Percentiles rank a stretch among this genome's conserved stretches.
Evolutionary conservation across 495 filamentous ascomycete genomes (phyloP).

Genomic region (Penicillium egyptiacum): DNA sequence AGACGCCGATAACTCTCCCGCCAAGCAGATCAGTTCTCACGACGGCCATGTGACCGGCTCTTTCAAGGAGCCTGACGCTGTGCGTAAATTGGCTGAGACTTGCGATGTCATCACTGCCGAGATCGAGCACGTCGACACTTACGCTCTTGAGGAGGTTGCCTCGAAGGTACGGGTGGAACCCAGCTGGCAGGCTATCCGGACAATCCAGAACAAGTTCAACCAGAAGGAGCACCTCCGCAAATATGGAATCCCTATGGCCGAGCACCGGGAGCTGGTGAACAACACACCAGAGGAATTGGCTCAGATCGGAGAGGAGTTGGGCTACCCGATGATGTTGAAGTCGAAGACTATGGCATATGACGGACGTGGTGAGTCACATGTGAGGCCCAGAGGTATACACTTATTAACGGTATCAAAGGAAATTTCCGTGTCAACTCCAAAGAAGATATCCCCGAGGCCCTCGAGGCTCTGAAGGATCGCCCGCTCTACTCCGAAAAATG

Average conservation of each 20-base stretch:
- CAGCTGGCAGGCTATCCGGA: conserved; percentile 82
- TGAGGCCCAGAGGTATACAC: not conserved
- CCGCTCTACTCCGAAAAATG: conserved; percentile 90
- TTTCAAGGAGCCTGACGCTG: conserved; percentile 74
- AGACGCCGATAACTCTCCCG: conserved; percentile 75
- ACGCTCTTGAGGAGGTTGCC: conserved; percentile 83
- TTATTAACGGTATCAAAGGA: conserved; percentile 36
- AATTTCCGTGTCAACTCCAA: conserved; percentile 75
- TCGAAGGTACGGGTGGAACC: conserved; percentile 70
- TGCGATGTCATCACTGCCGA: conserved; percentile 93
- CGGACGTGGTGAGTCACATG: conserved; percentile 59
- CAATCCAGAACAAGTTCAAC: conserved; percentile 93
- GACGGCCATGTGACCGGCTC: conserved; percentile 76
- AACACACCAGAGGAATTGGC: conserved; percentile 58
- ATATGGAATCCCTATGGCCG: conserved; percentile 67
- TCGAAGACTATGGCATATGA: conserved; percentile 92
- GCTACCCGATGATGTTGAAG: conserved; percentile 94
- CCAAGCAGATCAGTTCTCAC: conserved; percentile 85
- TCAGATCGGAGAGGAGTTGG: conserved; percentile 62
- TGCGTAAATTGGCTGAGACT: conserved; percentile 70
- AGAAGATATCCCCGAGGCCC: conserved; percentile 66
- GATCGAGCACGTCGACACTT: conserved; percentile 95
- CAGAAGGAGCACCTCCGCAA: conserved; percentile 80
- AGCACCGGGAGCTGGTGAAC: conserved; percentile 60
- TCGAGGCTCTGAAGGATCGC: conserved; percentile 66